phyloP scores from a whole-genome alignment of 208 protist species.

The Wallacemonas rigidus region DNA sequence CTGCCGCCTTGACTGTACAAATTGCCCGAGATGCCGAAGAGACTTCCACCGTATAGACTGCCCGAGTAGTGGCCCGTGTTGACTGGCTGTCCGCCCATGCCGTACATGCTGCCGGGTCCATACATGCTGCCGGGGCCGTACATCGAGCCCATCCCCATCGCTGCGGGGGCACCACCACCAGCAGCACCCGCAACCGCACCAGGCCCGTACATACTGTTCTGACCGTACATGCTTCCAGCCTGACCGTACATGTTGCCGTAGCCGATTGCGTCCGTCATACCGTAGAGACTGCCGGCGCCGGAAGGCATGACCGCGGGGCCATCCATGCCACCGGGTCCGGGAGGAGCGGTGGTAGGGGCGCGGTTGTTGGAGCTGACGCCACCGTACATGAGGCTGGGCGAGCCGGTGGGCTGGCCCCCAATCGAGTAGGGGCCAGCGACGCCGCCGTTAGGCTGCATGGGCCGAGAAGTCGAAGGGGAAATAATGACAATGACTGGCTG shows the following conservation, averaged over 20 bases:
- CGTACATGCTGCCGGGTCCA: slow-evolving; percentile 30
- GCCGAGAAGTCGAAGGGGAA: background rate
- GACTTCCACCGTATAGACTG: slow-evolving; percentile 43
- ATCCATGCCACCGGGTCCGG: slow-evolving; percentile 7
- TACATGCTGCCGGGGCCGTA: slow-evolving; percentile 28
- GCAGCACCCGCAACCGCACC: slow-evolving; percentile 17
- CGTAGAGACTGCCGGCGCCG: slow-evolving; percentile 10
- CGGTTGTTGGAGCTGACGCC: slow-evolving; percentile 16
- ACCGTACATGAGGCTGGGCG: slow-evolving; percentile 14
- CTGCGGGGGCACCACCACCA: slow-evolving; percentile 16
- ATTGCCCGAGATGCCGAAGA: slow-evolving; percentile 36
- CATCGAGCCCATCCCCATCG: slow-evolving; percentile 16
- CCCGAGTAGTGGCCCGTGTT: slow-evolving; percentile 31
- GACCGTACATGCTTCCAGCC: slow-evolving; percentile 28
- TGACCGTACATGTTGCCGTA: slow-evolving; percentile 32
- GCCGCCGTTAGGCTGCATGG: background rate
- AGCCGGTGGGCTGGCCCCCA: slow-evolving; percentile 6
- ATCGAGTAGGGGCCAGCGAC: slow-evolving; percentile 15
- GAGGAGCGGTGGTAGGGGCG: background rate
- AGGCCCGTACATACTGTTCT: slow-evolving; percentile 25
- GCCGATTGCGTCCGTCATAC: slow-evolving; percentile 4
- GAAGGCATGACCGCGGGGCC: background rate
- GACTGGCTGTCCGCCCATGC: slow-evolving; percentile 20
- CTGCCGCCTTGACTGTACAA: slow-evolving; percentile 46
- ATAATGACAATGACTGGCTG: background rate